These are phyloP conservation scores for Phaeosphaeriaceae sp. DNA, from an alignment of 2,329 filamentous ascomycete species.

Conservation along the genomic window DNA sequence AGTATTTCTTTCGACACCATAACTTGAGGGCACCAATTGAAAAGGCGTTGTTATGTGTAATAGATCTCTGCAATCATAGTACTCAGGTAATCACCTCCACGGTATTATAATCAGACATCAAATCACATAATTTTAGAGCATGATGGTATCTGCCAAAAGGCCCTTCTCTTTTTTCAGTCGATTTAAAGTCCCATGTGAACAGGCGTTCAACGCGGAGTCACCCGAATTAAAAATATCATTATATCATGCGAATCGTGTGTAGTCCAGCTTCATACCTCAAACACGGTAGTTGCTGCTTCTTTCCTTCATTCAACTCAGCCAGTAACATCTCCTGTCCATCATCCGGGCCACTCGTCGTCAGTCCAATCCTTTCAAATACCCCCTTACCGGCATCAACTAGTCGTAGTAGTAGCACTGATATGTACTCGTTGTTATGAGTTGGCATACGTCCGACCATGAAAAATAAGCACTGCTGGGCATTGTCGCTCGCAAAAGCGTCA, in stretches of 20 bases:
- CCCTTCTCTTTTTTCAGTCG: too few species aligned
- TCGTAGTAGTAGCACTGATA: neutral
- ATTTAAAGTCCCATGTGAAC: too few species aligned
- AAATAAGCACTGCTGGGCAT: neutral
- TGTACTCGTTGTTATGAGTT: neutral
- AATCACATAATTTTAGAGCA: too few species aligned
- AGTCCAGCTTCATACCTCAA: conserved; percentile 14
- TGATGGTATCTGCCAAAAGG: too few species aligned
- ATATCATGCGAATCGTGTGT: conserved; percentile 16
- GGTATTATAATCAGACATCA: too few species aligned
- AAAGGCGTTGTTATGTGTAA: too few species aligned
- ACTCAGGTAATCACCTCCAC: too few species aligned
- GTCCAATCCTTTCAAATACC: neutral
- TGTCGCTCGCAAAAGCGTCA: neutral
- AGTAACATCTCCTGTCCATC: neutral
- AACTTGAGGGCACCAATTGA: too few species aligned
- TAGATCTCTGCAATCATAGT: too few species aligned
- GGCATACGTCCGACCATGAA: neutral
- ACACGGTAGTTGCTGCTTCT: conserved; percentile 14
- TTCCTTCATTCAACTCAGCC: conserved; percentile 9
- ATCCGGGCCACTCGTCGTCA: neutral
- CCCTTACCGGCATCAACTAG: neutral
- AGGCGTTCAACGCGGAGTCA: too few species aligned
- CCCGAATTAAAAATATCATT: neutral
- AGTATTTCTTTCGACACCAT: too few species aligned